Base-by-base conservation (phyloP, 495 filamentous ascomycete species). In the Xylaria bambusicola region DNA sequence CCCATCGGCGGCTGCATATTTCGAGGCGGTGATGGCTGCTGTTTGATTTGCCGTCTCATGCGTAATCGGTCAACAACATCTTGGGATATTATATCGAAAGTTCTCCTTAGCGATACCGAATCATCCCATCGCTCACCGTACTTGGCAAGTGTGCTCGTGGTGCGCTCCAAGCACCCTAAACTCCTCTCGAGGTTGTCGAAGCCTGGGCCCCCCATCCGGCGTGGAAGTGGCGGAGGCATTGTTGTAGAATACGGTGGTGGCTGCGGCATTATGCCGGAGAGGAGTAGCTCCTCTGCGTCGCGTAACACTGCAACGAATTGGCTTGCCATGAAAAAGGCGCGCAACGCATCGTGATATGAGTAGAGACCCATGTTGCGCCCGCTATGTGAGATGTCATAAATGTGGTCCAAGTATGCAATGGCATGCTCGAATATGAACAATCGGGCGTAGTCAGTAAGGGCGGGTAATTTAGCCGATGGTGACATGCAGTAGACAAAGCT, bases 401-500 rank as follows among this genome's bases (percentile, higher is more conserved):
- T 81, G 48, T 77, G 78, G 38, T 84, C 72, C 38, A 88, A 78
- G 66, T 92, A 97, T 36, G 84, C 81, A 57, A 93, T 83, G 64
- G 84, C 86, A 63, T 91, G 86, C 62, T 93, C 90, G 68, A 95
- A 96, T 35, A 97, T 86, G 31, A 94, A 78, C 9, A 84, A 73
- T 62, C 88, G 86, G 40, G 82, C 88, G 64, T 91, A 89, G 12
- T 86, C 79, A 26, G 81, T 83, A 24, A 88, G 77, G 0, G 77
- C 72, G 4, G 87, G 84, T n/a, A 84, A 80, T 62, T 85, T 77
- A 3, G 85, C 81, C 21, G 85, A 88, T 1, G 91, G 89, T 2
- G 91, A 90, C 8, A 96, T 77, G 55, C 91, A 86, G 70, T 94
- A 89, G 45, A 95, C 85, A 58, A 86, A 92, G 62, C 88, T 90